Evolutionary conservation across 371 early-diverging fungal genomes (phyloP).

Genomic region (Apophysomyces sp.): DNA sequence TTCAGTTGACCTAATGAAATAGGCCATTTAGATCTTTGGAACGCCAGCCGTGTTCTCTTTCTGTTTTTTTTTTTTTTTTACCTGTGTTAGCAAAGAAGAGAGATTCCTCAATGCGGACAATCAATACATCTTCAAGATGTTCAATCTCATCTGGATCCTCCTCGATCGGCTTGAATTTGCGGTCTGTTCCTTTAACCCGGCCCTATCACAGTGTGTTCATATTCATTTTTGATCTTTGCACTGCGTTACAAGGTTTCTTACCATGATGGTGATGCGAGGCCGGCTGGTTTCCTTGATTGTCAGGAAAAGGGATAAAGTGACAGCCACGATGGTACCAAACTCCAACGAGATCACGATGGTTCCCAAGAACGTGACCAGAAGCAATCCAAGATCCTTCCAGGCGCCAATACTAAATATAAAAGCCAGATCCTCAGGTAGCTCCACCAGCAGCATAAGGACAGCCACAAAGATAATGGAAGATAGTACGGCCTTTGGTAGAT

Average conservation of each 20-base stretch:
- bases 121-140: conserved; percentile 78
- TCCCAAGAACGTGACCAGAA: conserved; percentile 77
- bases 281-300: conserved; percentile 90
- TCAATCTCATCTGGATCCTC: conserved; percentile 64
- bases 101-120: conserved; percentile 88
- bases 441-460: conserved; percentile 77
- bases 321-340: conserved; percentile 86
- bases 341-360: conserved; percentile 88
- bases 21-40: too few species aligned
- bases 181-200: conserved; percentile 41
- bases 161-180: conserved; percentile 54
- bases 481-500: conserved; percentile 84
- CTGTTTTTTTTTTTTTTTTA: conserved; percentile 10
- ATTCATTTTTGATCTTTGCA: neutral
- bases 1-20: conserved; percentile 71
- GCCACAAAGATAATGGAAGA: conserved; percentile 88
- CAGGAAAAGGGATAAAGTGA: conserved; percentile 81
- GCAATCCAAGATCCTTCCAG: conserved; percentile 81
- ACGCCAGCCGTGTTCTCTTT: too few species aligned
- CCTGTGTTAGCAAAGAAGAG: conserved; percentile 94
- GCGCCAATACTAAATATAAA: conserved; percentile 85
- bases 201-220: conserved; percentile 21
- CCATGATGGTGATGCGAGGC: conserved; percentile 80
- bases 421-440: conserved; percentile 75
- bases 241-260: conserved; percentile 22